These are phyloP conservation scores for Ophiocordyceps robertsii DNA, from an alignment of 2,329 filamentous ascomycete genomes.

Conservation along the genomic window DNA sequence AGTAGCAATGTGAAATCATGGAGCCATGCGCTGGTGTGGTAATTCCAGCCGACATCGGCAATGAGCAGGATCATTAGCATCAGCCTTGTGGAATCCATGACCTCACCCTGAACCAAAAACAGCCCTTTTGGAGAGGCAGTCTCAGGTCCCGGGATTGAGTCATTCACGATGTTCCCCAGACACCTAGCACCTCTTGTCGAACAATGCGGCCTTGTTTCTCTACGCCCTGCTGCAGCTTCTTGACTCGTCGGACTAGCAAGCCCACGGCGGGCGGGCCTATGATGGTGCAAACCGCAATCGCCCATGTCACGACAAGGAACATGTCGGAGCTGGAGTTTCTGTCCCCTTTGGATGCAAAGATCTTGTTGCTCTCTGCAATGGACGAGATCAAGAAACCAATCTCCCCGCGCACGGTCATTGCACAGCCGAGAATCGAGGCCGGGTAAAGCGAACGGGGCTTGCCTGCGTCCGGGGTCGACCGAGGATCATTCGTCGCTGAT, in stretches of 20 bases:
- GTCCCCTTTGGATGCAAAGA: background rate
- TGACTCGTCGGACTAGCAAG: background rate
- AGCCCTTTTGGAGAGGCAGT: too few relatives aligned
- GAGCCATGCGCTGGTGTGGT: too few relatives aligned
- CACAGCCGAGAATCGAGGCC: slow-evolving; percentile 3
- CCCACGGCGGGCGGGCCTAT: background rate
- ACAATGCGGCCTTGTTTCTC: background rate
- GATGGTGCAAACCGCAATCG: background rate
- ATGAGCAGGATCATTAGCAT: too few relatives aligned
- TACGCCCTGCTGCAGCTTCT: background rate
- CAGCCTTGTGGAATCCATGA: too few relatives aligned
- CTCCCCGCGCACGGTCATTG: slow-evolving; percentile 2
- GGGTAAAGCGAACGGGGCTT: slow-evolving; percentile 2
- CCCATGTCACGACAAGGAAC: background rate
- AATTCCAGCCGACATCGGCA: too few relatives aligned
- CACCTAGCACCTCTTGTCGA: background rate
- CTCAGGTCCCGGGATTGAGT: too few relatives aligned
- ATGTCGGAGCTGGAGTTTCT: background rate
- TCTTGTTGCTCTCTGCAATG: slow-evolving; percentile 3
- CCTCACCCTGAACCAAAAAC: too few relatives aligned
- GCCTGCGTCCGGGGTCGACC: background rate
- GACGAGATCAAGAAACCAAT: slow-evolving; percentile 5
- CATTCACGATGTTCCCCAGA: background rate
- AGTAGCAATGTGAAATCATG: too few relatives aligned
- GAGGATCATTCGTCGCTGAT: background rate